Base-by-base conservation (phyloP, 805 yeast genomes). In the Cyberlindnera bimundalis region DNA sequence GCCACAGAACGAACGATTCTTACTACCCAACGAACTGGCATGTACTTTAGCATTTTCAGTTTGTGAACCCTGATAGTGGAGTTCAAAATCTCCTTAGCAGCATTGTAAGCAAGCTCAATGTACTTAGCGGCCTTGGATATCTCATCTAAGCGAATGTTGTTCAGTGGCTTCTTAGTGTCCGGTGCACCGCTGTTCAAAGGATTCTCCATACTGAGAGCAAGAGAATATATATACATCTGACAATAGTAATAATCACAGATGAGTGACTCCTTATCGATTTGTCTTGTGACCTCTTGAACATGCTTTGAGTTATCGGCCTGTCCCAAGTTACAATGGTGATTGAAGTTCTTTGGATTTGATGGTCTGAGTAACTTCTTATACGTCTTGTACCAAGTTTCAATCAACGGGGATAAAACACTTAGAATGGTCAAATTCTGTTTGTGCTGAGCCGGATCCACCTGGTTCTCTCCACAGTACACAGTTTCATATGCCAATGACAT, bases 21-120 rank as follows among this genome's bases (percentile, higher is more conserved):
- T 0, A 86, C 83, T 6, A 84, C 80, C 96, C 96, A 89, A 47
- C 96, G 68, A n/a, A 88, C 89, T 1, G 98, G 96, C 81, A 89
- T 87, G 56, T 73, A 83, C 42, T 79, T 70, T 39, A 88, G 64
- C 68, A 82, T 64, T 43, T 74, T 76, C 43, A 83, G 63, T 46
- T 70, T 70, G 52, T 82, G 86, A 6, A 88, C 79, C 29, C 93
- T 64, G 41, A 76, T 78, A 4, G 90, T 84, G 5, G 84, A 81
- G 18, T 74, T 71, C 20, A 90, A 64, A 52, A 86, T 76, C 56
- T 85, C 95, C 52, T 81, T 80, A 1, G 96, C 96, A 0, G 97
- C 83, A 43, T 71, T 77, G 50, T 82, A 86, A 0, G 96, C 97
- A 40, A 80, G 69, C 45, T 81, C 89, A 19, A 88, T 85, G 62